phyloP scores from a whole-genome alignment of 106 monocot genomes.

The Alisma plantagoaquatica region DNA sequence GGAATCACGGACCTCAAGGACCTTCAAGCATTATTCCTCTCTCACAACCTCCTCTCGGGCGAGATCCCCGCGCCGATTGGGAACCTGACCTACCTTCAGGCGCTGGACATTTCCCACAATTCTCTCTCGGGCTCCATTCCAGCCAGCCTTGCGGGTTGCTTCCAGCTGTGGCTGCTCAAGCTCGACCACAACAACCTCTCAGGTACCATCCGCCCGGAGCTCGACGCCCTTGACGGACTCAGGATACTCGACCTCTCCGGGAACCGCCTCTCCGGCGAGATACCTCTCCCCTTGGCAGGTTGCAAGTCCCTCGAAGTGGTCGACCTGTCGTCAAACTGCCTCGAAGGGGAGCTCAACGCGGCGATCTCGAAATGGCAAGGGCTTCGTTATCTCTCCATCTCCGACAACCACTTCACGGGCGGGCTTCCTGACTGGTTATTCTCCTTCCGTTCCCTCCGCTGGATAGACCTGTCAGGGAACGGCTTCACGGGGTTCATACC shows the following conservation, averaged over 20 bases:
- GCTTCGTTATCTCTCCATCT: conserved; percentile 55
- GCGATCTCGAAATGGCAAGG: conserved; percentile 76
- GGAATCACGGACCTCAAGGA: conserved; percentile 50
- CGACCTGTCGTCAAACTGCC: conserved; percentile 43
- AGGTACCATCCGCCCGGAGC: conserved; percentile 68
- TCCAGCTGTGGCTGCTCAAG: conserved; percentile 78
- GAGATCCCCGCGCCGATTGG: conserved; percentile 73
- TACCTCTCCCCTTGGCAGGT: conserved; percentile 81
- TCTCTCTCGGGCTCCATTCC: conserved; percentile 65
- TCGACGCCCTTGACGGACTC: conserved; percentile 79
- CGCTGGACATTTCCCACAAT: conserved; percentile 65
- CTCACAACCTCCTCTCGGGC: conserved; percentile 51
- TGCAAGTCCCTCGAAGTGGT: conserved; percentile 83
- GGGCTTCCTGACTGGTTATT: conserved; percentile 77
- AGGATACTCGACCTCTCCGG: conserved; percentile 48
- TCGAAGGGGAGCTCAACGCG: conserved; percentile 69
- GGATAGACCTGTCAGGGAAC: conserved; percentile 70
- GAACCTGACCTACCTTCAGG: conserved; percentile 79
- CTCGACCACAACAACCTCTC: conserved; percentile 72
- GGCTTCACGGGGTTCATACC: conserved; percentile 71
- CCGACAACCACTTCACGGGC: conserved; percentile 50
- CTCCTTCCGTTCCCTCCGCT: conserved; percentile 57
- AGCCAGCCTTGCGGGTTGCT: conserved; percentile 66
- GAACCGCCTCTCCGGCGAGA: conserved; percentile 82
- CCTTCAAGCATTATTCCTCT: conserved; percentile 53